Evolutionary conservation across 805 yeast genomes (phyloP).

Genomic region (Crinitomyces ghanaensis): DNA sequence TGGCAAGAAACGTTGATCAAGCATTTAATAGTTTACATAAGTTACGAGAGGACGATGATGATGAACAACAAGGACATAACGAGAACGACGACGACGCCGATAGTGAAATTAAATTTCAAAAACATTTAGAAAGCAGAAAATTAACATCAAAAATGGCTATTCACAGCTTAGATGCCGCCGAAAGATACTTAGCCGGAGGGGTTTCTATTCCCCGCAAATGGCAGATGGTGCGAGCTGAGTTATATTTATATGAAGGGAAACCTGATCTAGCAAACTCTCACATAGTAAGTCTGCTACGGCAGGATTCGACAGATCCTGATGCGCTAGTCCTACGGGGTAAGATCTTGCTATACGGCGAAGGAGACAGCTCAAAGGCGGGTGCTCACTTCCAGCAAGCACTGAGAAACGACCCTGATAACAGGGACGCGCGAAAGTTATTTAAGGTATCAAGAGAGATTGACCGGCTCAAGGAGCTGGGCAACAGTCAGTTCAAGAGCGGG

Average conservation of each 20-base stretch:
- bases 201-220: constrained; percentile 26
- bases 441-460: constrained; percentile 26
- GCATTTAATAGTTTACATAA: constrained; percentile 25
- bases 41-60: too few species aligned
- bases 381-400: constrained; percentile 31
- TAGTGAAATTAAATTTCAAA: too few species aligned
- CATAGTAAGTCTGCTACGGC: constrained; percentile 27
- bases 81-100: too few species aligned
- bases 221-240: constrained; percentile 24
- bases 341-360: constrained; percentile 25
- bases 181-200: constrained; percentile 25
- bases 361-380: constrained; percentile 28
- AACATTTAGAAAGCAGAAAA: constrained; percentile 8
- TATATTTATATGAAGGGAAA: constrained; percentile 21
- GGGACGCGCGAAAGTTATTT: constrained; percentile 24
- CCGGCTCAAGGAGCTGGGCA: constrained; percentile 42
- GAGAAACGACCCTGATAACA: constrained; percentile 31
- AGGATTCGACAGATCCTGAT: constrained; percentile 28
- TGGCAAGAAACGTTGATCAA: constrained; percentile 26
- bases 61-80: too few species aligned
- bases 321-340: constrained; percentile 30
- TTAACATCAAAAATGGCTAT: constrained; percentile 24
- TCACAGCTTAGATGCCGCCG: constrained; percentile 29
- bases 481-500: constrained; percentile 55
- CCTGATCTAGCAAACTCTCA: constrained; percentile 27